These are phyloP conservation scores for Botryotinia narcissicola DNA, from an alignment of 2,329 filamentous ascomycete species.

Conservation along the genomic window DNA sequence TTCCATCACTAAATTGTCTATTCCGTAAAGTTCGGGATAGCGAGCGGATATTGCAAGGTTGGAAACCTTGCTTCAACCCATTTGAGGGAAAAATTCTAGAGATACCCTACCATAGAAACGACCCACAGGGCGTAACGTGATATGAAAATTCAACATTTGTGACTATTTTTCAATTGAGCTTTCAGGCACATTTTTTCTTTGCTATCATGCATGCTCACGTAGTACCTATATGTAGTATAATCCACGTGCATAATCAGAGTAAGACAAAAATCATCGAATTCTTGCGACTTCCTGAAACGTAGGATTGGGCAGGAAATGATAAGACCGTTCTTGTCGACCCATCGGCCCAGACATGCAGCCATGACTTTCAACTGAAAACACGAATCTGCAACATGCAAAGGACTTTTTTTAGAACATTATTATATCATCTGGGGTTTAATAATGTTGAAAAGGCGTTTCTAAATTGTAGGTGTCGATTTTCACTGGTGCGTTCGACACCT, in stretches of 20 bases:
- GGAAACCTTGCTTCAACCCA: conserved; percentile 12
- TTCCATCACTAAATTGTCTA: conserved; percentile 76
- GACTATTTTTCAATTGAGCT: not conserved
- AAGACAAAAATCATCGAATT: not conserved
- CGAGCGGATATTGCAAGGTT: conserved; percentile 25
- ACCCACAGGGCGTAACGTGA: conserved; percentile 9
- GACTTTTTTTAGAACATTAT: conserved; percentile 1
- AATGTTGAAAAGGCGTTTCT: not conserved
- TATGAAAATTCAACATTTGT: conserved; percentile 18
- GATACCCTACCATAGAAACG: conserved; percentile 23
- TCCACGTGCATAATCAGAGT: not conserved
- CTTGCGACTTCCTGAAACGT: not conserved
- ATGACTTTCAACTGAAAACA: not conserved
- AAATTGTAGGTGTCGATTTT: not conserved
- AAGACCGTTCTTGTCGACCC: not conserved
- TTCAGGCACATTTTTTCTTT: not conserved
- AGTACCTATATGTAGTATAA: not conserved
- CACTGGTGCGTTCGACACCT: not conserved
- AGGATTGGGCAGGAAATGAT: not conserved
- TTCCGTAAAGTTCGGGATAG: conserved; percentile 3
- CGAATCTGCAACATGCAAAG: not conserved
- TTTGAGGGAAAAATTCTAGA: conserved; percentile 13
- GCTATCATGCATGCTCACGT: not conserved
- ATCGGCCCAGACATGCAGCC: not conserved
- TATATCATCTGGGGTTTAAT: not conserved